These are phyloP conservation scores for Cryphonectria radicalis DNA, from an alignment of 2,329 filamentous ascomycete species.

Conservation along the genomic window DNA sequence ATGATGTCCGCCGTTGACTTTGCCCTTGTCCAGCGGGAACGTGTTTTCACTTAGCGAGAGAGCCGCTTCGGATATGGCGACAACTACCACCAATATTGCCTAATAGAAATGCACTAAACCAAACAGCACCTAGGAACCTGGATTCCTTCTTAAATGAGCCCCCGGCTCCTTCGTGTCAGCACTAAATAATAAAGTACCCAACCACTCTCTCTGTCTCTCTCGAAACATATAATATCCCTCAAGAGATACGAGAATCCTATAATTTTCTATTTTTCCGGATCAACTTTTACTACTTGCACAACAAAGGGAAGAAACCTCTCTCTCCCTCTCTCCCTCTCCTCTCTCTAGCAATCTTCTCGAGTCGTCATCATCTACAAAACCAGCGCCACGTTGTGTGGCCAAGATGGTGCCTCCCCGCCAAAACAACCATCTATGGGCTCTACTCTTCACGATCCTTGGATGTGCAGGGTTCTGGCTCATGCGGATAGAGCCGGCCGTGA, in stretches of 20 bases:
- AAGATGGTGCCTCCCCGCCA: neutral
- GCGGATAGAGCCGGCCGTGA: conserved; percentile 7
- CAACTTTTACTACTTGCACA: neutral
- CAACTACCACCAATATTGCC: neutral
- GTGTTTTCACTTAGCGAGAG: neutral
- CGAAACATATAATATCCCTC: neutral
- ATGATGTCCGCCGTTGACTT: neutral
- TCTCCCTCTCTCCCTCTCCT: neutral
- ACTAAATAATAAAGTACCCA: neutral
- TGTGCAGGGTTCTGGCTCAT: conserved; percentile 4
- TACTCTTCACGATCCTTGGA: neutral
- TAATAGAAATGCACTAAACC: conserved; percentile 4
- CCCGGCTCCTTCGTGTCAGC: conserved; percentile 1
- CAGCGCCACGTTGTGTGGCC: neutral
- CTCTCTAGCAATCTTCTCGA: neutral
- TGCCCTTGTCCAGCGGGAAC: neutral
- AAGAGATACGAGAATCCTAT: neutral
- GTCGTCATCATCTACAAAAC: neutral
- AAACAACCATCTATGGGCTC: conserved; percentile 2
- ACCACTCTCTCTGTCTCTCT: neutral
- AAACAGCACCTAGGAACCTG: neutral
- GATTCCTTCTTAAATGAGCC: neutral
- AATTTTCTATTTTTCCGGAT: neutral
- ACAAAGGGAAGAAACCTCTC: neutral
- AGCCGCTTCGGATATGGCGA: neutral